These are phyloP conservation scores for Reticulomyxa filosa DNA, from an alignment of 78 protist species.

Conservation along the genomic window DNA sequence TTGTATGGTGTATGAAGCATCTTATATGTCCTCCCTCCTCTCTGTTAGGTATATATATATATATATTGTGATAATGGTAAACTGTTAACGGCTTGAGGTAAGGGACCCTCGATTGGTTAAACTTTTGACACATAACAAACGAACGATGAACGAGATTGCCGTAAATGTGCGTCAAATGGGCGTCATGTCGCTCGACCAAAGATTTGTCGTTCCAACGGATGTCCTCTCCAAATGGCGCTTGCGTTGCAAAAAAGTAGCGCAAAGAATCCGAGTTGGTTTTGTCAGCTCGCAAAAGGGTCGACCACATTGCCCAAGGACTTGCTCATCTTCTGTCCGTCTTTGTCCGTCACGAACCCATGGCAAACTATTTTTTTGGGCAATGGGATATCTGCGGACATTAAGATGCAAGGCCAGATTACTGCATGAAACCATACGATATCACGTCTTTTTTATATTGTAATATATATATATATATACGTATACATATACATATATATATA, in stretches of 20 bases:
- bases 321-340: constrained; percentile 30
- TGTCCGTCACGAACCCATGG: constrained; percentile 13
- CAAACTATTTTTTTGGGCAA: background rate
- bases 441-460: too few species aligned
- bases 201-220: constrained; percentile 3
- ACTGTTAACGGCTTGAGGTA: too few species aligned
- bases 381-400: background rate
- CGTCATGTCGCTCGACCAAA: background rate
- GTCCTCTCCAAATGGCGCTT: background rate
- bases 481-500: too few species aligned
- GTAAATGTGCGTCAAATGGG: constrained; percentile 1
- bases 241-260: constrained; percentile 8
- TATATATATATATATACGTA: too few species aligned
- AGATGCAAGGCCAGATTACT: constrained; percentile 68
- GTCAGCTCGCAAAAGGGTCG: constrained; percentile 16
- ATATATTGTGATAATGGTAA: background rate
- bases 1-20: background rate
- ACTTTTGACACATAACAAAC: background rate
- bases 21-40: background rate
- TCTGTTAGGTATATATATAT: too few species aligned
- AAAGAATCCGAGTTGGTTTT: constrained; percentile 2
- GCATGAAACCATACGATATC: constrained; percentile 81
- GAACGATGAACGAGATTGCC: constrained; percentile 13
- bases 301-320: constrained; percentile 34
- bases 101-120: background rate